phyloP scores from a whole-genome alignment of 352 stramenopile species.

The Plasmopara viticola region DNA sequence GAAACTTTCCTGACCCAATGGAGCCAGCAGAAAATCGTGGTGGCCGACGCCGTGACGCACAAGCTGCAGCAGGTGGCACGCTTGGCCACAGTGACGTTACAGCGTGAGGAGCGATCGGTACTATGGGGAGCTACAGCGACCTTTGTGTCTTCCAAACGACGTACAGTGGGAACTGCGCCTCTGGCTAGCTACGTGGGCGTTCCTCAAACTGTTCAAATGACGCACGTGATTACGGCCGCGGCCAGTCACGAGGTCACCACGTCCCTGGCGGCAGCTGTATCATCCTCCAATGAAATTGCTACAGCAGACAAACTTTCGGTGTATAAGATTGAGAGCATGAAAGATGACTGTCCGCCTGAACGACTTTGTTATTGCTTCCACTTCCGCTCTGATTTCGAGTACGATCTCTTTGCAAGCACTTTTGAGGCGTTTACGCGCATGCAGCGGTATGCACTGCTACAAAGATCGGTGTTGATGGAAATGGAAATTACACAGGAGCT shows the following conservation, averaged over 20 bases:
- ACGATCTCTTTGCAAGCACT: conserved; percentile 39
- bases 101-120: conserved; percentile 33
- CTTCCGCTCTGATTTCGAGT: conserved; percentile 53
- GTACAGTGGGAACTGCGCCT: conserved; percentile 14
- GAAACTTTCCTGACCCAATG: conserved; percentile 18
- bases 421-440: conserved; percentile 29
- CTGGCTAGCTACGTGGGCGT: conserved; percentile 11
- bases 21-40: conserved; percentile 48
- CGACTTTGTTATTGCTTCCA: conserved; percentile 62
- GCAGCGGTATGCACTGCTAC: conserved; percentile 41
- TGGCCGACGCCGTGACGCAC: conserved; percentile 44
- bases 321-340: conserved; percentile 5
- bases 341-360: neutral
- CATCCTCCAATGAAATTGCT: conserved; percentile 10
- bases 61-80: conserved; percentile 49
- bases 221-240: conserved; percentile 7
- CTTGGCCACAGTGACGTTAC: conserved; percentile 32
- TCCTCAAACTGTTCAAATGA: conserved; percentile 9
- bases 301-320: conserved; percentile 4
- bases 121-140: conserved; percentile 39
- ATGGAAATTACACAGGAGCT: conserved; percentile 40
- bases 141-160: conserved; percentile 3
- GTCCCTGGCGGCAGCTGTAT: conserved; percentile 12
- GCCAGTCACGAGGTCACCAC: conserved; percentile 6
- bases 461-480: conserved; percentile 47